Base-by-base conservation (phyloP, 805 yeast genomes). In the Ogataea nakhonphanomensis region DNA sequence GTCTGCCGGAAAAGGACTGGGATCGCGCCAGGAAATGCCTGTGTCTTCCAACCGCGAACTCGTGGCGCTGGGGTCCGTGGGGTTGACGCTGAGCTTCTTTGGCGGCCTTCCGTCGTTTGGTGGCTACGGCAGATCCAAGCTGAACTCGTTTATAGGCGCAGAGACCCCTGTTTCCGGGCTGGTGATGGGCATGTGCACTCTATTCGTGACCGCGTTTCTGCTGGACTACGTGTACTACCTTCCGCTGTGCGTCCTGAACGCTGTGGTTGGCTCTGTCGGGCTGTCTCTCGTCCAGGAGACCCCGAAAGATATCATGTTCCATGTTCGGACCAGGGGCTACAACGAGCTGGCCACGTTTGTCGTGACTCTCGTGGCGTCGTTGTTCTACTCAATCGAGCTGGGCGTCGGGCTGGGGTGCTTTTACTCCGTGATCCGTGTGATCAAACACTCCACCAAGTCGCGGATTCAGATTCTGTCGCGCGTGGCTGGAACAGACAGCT, bases 31-130 rank as follows among this genome's bases (percentile, higher is more conserved):
- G 47, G 83, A 85, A 46, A 57, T 76, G 25, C 81, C 87, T 0
- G 76, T 89, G 8, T 85, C 95, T 0, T 78, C 95, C 12, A 90
- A 93, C 60, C 74, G 97, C 45, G 99, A 91, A 58, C 66, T 91
- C 30, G 90, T 93, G 4, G 97, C 97, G 0, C 67, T 91, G 23
- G 98, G 99, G 1, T 63, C 75, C 10, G 78, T 84, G 40, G 91
- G 90, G 51, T 44, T 88, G 2, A 63, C 73, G 0, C 80, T 81
- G 0, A 74, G 87, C 3, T 41, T 58, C 8, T 59, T 78, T 39
- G 84, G 86, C 30, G 84, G 89, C 0, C 66, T 91, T 11, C 97
- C 99, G 0, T 78, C 95, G 0, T 90, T 90, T 70, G 99, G 98
- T 8, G 98, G 98, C 0, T 91, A 90, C 57, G 98, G 96, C 2